Evolutionary conservation across 2,329 filamentous ascomycete genomes (phyloP), one percentile per base, ranked within the genome.

Genomic region (Colletotrichum limetticola): DNA sequence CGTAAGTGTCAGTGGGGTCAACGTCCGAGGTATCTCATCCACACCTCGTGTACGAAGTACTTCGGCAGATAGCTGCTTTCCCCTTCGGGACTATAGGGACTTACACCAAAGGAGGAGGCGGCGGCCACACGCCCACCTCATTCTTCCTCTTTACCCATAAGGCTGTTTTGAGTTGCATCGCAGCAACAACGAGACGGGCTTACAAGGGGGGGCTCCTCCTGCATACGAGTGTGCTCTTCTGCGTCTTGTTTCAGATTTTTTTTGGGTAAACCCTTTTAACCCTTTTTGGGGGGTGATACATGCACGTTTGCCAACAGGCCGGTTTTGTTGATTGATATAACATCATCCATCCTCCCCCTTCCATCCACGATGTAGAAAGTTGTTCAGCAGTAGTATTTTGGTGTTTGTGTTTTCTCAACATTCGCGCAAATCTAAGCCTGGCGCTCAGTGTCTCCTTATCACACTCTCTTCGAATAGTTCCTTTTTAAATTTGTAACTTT

Each of bases 101-200:
- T 22, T 8, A n/a, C 12, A 63, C 42, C 46, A 62, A 46, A 46
- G 42, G 42, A 46, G 42, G 6, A 14, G 19, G 35, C 35, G 35
- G 35, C 35, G 35, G 35, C 35, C 42, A 46, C 42, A 46, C 16
- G 42, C 42, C 42, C 42, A 46, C 35, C 35, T 42, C 35, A 42
- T 42, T 42, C 35, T 46, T 46, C 42, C 16, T 46, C 37, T 46
- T 19, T 53, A 59, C 60, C 59, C 59, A 42, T 64, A 65, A 70
- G 70, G 66, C 60, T 72, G 70, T 70, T 67, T 72, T 70, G 70
- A 70, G 70, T 72, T 56, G 70, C 70, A 70, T 72, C 60, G 56
- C 55, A 22, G 56, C 30, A 19, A 22, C 37, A 49, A 49, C 30
- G 37, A 59, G 55, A 59, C 26, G 26, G 37, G 42, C 57, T 24